Conservation (phyloP, 2,329 filamentous ascomycete genomes). For the Aureobasidium leucospermi region DNA sequence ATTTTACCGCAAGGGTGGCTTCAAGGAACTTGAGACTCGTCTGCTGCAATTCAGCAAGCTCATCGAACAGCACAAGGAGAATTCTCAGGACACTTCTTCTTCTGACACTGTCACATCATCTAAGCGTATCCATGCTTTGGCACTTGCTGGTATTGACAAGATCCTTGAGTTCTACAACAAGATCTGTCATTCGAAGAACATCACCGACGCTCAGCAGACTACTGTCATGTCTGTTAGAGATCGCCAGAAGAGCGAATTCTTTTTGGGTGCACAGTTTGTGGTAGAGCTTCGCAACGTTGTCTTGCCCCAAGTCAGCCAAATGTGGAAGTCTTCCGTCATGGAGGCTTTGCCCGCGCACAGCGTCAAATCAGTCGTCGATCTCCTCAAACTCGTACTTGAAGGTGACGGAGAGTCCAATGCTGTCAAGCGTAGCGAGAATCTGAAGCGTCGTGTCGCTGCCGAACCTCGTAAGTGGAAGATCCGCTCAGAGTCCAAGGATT, state of each 20-base stretch:
- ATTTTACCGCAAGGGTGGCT: constrained; percentile 74
- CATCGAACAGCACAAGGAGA: constrained; percentile 16
- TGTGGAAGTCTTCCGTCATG: constrained; percentile 81
- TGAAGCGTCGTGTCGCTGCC: constrained; percentile 39
- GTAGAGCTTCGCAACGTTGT: constrained; percentile 78
- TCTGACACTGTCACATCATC: constrained; percentile 6
- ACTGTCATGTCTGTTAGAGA: constrained; percentile 46
- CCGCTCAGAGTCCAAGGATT: constrained; percentile 34
- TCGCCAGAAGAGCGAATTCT: constrained; percentile 51
- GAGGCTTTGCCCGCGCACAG: constrained; percentile 73
- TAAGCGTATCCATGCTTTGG: constrained; percentile 9
- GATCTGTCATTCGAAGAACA: constrained; percentile 68
- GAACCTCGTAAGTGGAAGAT: constrained; percentile 47
- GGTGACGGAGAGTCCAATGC: constrained; percentile 68
- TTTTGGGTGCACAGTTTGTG: constrained; percentile 66
- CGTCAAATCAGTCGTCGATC: constrained; percentile 72
- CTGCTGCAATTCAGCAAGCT: constrained; percentile 23
- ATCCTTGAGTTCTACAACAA: constrained; percentile 76
- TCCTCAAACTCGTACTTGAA: constrained; percentile 68
- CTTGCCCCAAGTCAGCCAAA: constrained; percentile 63
- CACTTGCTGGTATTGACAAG: constrained; percentile 50
- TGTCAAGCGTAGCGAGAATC: constrained; percentile 55
- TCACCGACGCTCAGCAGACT: constrained; percentile 68
- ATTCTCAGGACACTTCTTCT: constrained; percentile 23
- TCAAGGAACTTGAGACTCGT: constrained; percentile 60